Evolutionary conservation across 2,329 filamentous ascomycete genomes (phyloP).

Genomic region (Curvularia lunata): DNA sequence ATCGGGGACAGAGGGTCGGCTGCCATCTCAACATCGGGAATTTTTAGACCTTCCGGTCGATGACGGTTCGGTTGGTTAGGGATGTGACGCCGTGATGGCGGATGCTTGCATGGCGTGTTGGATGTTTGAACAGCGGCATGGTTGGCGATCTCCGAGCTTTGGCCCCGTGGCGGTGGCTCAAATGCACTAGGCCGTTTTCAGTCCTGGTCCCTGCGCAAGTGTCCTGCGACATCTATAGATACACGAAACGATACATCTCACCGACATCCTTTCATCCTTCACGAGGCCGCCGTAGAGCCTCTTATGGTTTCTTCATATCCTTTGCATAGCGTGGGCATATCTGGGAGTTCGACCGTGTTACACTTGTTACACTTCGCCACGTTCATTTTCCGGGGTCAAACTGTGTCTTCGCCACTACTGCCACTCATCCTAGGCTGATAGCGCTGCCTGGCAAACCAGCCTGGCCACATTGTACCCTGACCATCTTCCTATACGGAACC

Average conservation of each 20-base stretch:
- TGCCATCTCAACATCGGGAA: conserved; percentile 71
- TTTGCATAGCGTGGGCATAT: conserved; percentile 43
- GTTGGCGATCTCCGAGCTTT: conserved; percentile 30
- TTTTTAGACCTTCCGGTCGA: conserved; percentile 27
- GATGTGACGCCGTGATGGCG: conserved; percentile 14
- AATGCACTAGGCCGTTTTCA: conserved; percentile 17
- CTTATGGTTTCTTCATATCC: conserved; percentile 16
- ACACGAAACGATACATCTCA: conserved; percentile 15
- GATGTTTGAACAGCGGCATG: conserved; percentile 29
- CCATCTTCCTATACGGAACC: neutral
- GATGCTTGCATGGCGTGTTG: conserved; percentile 31
- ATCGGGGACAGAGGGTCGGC: conserved; percentile 84
- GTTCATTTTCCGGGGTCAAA: conserved; percentile 27
- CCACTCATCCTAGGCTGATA: conserved; percentile 27
- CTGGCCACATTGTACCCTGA: neutral
- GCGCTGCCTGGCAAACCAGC: conserved; percentile 3
- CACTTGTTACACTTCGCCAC: conserved; percentile 19
- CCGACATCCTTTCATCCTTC: conserved; percentile 10
- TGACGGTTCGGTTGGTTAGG: conserved; percentile 18
- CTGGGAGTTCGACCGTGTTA: conserved; percentile 22
- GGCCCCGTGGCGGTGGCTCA: conserved; percentile 31
- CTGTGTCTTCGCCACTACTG: conserved; percentile 41
- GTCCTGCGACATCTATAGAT: conserved; percentile 15
- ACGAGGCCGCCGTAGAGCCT: conserved; percentile 6
- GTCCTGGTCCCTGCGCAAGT: conserved; percentile 15